Percentiles rank a stretch among this genome's conserved stretches.
Conservation (phyloP, 2,329 filamentous ascomycete genomes). For the Sarocladium kiliense region DNA sequence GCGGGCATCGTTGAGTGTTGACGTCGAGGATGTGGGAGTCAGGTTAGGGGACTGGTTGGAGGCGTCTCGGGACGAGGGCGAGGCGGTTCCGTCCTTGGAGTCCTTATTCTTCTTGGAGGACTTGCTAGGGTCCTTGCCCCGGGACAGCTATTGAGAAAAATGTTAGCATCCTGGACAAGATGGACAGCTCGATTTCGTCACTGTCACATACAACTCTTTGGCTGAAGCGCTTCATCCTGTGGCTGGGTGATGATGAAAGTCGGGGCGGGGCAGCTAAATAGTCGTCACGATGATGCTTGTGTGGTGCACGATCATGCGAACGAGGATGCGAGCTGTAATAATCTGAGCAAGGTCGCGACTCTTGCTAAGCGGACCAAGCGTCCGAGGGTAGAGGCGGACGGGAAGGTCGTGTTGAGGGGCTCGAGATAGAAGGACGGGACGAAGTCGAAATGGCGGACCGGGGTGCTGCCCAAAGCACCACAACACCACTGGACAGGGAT, state of each 20-base stretch:
- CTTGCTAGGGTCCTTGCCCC: constrained; percentile 82
- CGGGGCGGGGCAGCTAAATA: neutral
- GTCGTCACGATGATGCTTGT: neutral
- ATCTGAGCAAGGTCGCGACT: neutral
- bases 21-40: constrained; percentile 86
- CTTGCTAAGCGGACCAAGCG: neutral
- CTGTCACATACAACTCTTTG: constrained; percentile 79
- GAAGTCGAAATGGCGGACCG: neutral
- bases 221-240: constrained; percentile 92
- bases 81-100: constrained; percentile 70
- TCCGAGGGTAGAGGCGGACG: neutral
- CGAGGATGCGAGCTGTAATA: neutral
- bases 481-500: constrained; percentile 1
- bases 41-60: constrained; percentile 55
- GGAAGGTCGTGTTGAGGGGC: neutral
- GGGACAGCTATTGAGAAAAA: constrained; percentile 66
- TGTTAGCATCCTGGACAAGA: too few relatives aligned
- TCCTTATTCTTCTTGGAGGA: constrained; percentile 73
- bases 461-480: constrained; percentile 2
- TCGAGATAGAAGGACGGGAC: neutral
- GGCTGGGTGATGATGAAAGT: constrained; percentile 12
- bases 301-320: constrained; percentile 5
- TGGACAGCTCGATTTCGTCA: neutral
- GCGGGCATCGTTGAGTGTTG: constrained; percentile 77
- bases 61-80: constrained; percentile 59